Evolutionary conservation across 176 grass and related monocot species (phyloP).

Genomic region (Coix lacrymajobi): DNA sequence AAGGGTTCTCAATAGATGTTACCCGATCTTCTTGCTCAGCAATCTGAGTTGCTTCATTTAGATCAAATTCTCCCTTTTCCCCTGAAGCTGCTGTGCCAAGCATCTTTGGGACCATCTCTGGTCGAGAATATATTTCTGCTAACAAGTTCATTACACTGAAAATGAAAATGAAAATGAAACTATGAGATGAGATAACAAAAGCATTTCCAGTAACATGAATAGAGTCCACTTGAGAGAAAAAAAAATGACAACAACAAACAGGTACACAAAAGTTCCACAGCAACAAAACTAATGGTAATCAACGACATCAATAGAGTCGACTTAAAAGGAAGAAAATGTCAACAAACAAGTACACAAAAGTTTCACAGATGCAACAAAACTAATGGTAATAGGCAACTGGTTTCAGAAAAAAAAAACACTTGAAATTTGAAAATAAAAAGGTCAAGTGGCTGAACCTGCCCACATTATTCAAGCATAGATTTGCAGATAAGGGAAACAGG

Average conservation of each 20-base stretch:
- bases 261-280: background rate
- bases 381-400: background rate
- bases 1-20: conserved; percentile 63
- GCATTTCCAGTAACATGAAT: conserved; percentile 12
- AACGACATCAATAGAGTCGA: background rate
- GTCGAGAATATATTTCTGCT: conserved; percentile 97
- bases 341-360: background rate
- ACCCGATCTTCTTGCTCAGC: conserved; percentile 48
- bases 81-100: conserved; percentile 51
- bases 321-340: conserved; percentile 2
- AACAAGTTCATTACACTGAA: conserved; percentile 99
- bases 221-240: background rate
- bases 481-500: background rate
- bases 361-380: background rate
- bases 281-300: background rate
- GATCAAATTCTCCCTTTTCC: conserved; percentile 57
- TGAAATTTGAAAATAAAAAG: background rate
- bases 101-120: conserved; percentile 96
- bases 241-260: background rate
- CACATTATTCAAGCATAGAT: conserved; percentile 6
- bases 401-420: conserved; percentile 21
- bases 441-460: background rate
- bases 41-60: conserved; percentile 51
- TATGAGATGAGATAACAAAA: background rate
- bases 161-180: conserved; percentile 36